Conservation (phyloP, 2,329 filamentous ascomycete species). For the Bipolaris bicolor region DNA sequence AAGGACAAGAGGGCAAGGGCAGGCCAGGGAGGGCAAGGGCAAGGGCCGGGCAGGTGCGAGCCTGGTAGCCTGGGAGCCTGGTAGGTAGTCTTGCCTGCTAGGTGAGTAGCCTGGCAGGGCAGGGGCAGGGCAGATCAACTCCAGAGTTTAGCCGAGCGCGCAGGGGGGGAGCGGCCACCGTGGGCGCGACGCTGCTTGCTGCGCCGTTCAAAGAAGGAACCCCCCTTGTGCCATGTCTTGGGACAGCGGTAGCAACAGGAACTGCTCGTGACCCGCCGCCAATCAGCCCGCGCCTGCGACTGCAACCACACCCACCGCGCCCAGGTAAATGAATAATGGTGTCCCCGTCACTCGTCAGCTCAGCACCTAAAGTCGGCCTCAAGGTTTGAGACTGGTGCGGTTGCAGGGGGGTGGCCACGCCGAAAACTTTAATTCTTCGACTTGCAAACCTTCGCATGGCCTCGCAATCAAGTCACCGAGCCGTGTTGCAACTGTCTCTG, state of each 20-base stretch:
- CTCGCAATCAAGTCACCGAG: conserved; percentile 32
- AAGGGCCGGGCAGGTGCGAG: conserved; percentile 19
- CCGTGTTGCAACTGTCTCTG: conserved; percentile 30
- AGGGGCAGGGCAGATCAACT: conserved; percentile 27
- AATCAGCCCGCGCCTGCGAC: conserved; percentile 30
- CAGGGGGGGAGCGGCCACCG: conserved; percentile 17
- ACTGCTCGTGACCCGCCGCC: conserved; percentile 22
- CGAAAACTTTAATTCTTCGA: conserved; percentile 46
- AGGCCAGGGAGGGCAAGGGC: not conserved
- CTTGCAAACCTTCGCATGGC: conserved; percentile 39
- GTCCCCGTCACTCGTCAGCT: conserved; percentile 31
- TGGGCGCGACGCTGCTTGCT: conserved; percentile 25
- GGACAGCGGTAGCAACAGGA: conserved; percentile 28
- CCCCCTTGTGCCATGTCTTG: conserved; percentile 36
- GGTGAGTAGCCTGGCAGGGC: conserved; percentile 11
- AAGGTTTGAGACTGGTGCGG: conserved; percentile 48
- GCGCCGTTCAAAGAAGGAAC: conserved; percentile 34
- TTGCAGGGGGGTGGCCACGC: conserved; percentile 45
- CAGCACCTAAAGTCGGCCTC: conserved; percentile 36
- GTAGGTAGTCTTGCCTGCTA: too few relatives aligned
- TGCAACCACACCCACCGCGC: conserved; percentile 24
- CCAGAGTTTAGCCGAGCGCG: conserved; percentile 40
- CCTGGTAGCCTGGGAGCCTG: not conserved
- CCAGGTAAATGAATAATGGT: conserved; percentile 41
- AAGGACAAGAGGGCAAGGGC: too few relatives aligned